Base-by-base conservation (phyloP, 2,329 filamentous ascomycete species). In the Pseudogymnoascus sp. region DNA sequence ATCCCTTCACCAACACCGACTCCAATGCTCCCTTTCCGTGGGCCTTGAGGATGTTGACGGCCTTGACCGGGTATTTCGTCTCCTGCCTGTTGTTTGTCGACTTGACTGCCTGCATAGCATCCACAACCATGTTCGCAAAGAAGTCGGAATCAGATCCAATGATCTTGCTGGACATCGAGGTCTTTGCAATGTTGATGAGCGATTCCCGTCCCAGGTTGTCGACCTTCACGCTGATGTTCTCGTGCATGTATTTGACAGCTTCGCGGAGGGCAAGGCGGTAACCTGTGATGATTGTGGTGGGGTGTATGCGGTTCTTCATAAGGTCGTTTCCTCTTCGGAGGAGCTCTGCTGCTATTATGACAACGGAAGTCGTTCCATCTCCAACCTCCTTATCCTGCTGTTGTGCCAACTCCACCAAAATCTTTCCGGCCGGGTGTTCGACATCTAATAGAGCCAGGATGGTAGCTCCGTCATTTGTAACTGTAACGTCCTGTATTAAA, bases 301-400 rank as follows among this genome's bases (percentile, higher is more conserved):
- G 95, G 80, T 99, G 94, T 84, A 99, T 99, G 76, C 92, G 90
- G 85, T 97, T 99, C 83, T 94, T 97, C 90, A 97, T 95, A 68
- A 99, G 84, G 80, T 99, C 94, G 81, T 99, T 99, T 66, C 87
- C 94, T 77, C 94, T 85, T 75, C 90, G 86, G 72, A 99, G 81
- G 68, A 99, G 88, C 81, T 99, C 94, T 65, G 94, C 91, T 60
- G 94, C 94, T 76, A 99, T 97, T 69, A 99, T 85, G 63, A 99
- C 94, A 60, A 99, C 94, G 58, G 93, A 97, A 21, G 94, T 99
- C 58, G 94, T 99, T 70, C 94, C 94, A 80, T 99, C 94, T 71
- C 94, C 94, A 62, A 99, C 94, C 78, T 99, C 94, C 81, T 95
- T 97, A 76, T 99, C 94, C 79, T 99, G 94, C 78, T 99, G 94